Evolutionary conservation across 1,284 basidiomycete species (phyloP), one percentile per base, ranked within the genome.

Genomic region (Inonotus hispidus): DNA sequence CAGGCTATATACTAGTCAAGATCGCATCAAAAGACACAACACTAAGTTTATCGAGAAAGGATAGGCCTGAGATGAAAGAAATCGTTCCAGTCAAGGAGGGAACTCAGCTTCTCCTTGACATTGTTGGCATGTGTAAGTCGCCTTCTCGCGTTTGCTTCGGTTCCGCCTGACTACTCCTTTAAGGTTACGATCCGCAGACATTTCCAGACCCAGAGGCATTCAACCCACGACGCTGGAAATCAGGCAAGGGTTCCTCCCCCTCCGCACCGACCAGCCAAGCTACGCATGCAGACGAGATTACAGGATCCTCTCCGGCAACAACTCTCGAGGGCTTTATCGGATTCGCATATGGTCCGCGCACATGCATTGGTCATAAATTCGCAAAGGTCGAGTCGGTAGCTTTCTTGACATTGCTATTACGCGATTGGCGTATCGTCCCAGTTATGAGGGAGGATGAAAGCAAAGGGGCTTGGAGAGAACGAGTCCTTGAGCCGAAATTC

Each of bases 331-430:
- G 62, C 3, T 64, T 64, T 45, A 38, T 58, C 13, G 59, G 64
- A 8, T 68, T 68, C 50, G 63, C 66, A 7, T 58, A 54, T 13
- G 67, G 67, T 1, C 63, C 66, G 1, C 62, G 66, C n/a, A 55
- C 61, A 13, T 68, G 66, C 54, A 23, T 67, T 21, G 67, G 66
- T 3, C 59, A 61, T 47, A 67, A 65, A 53, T 68, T 63, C 41
- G 64, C 62, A 23, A 58, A 61, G 49, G 61, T 61, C 25, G 64
- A 65, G 41, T 63, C 46, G 13, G 60, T 64, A 2, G 59, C 60
- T n/a, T 65, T 45, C 38, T 5, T 66, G 11, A 59, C 64, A 0
- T 55, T 55, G 19, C 45, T 66, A 1, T 25, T 65, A 10, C 47
- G 60, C 25, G 64, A 66, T 14, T 64, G 62, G 59, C 45, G 38